Evolutionary conservation across 495 filamentous ascomycete species (phyloP).

Genomic region (Hyaloscypha bicolor): DNA sequence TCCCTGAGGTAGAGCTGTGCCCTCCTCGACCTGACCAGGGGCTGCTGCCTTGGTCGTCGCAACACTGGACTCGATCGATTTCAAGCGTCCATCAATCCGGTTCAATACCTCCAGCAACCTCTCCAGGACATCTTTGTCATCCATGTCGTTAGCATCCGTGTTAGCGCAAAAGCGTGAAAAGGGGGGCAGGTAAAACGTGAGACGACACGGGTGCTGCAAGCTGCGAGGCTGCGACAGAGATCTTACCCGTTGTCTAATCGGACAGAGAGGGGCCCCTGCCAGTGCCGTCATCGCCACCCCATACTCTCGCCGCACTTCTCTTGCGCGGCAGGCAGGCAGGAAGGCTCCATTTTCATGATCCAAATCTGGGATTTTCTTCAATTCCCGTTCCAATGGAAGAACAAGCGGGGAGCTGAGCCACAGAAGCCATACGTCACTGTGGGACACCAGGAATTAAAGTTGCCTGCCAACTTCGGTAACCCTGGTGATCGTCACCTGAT

Average conservation of each 20-base stretch:
- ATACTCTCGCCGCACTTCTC: neutral
- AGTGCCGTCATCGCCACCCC: neutral
- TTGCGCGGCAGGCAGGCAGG: neutral
- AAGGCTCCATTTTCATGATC: neutral
- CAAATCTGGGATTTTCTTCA: neutral
- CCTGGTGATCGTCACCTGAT: neutral
- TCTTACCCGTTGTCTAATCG: slow-evolving; percentile 5
- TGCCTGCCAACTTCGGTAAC: neutral
- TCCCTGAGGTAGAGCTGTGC: no score
- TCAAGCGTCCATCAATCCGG: slow-evolving; percentile 1
- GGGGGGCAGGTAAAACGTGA: slow-evolving; percentile 1
- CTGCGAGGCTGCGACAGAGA: neutral
- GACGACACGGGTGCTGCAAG: neutral
- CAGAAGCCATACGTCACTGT: slow-evolving; percentile 3
- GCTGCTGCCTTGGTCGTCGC: neutral
- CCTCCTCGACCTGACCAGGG: neutral
- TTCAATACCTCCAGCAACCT: slow-evolving; percentile 4
- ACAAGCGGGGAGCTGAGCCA: neutral
- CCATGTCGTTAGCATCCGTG: neutral
- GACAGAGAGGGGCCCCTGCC: neutral
- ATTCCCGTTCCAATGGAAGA: neutral
- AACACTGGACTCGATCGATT: neutral
- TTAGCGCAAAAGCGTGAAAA: neutral
- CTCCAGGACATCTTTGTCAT: slow-evolving; percentile 2
- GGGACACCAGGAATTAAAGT: neutral